Percentiles rank a stretch among this genome's conserved stretches.
Evolutionary conservation across 23 red algal genomes (phyloP).

Genomic region (Gracilaria gracilis): DNA sequence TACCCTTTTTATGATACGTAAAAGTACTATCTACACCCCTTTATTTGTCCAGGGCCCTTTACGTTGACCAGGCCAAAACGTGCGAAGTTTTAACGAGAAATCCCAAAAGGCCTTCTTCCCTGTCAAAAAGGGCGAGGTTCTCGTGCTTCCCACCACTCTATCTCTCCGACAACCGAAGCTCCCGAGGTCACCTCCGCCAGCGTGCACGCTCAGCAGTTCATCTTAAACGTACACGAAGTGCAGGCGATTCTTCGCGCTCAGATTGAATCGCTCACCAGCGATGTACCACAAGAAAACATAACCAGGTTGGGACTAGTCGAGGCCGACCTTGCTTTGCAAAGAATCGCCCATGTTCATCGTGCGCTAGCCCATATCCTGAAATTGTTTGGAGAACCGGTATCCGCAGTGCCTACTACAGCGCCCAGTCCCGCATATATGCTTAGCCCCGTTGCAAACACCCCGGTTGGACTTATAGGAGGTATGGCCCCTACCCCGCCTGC

Average conservation of each 20-base stretch:
- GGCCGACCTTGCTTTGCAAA: constrained; percentile 60
- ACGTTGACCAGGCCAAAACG: too few relatives aligned
- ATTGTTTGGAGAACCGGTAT: constrained; percentile 20
- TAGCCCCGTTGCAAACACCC: constrained; percentile 49
- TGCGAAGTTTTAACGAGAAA: too few relatives aligned
- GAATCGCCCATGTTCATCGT: constrained; percentile 58
- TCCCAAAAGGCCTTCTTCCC: too few relatives aligned
- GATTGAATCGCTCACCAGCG: constrained; percentile 30
- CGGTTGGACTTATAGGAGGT: constrained; percentile 33
- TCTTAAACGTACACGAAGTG: constrained; percentile 38
- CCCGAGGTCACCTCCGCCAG: constrained; percentile 14
- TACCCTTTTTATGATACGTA: too few relatives aligned
- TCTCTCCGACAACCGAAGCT: constrained; percentile 24
- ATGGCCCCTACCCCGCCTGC: constrained; percentile 42
- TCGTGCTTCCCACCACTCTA: too few relatives aligned
- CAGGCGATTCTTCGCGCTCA: constrained; percentile 50
- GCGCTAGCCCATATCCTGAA: constrained; percentile 27
- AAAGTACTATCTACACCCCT: too few relatives aligned
- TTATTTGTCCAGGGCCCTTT: too few relatives aligned
- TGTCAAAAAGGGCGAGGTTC: too few relatives aligned
- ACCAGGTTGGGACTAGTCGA: constrained; percentile 45
- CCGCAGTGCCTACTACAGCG: constrained; percentile 34
- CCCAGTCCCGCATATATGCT: constrained; percentile 52
- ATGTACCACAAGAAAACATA: constrained; percentile 47
- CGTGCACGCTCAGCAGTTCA: constrained; percentile 24